phyloP scores from a whole-genome alignment of 495 filamentous ascomycete species.

The Tuber magnatum region DNA sequence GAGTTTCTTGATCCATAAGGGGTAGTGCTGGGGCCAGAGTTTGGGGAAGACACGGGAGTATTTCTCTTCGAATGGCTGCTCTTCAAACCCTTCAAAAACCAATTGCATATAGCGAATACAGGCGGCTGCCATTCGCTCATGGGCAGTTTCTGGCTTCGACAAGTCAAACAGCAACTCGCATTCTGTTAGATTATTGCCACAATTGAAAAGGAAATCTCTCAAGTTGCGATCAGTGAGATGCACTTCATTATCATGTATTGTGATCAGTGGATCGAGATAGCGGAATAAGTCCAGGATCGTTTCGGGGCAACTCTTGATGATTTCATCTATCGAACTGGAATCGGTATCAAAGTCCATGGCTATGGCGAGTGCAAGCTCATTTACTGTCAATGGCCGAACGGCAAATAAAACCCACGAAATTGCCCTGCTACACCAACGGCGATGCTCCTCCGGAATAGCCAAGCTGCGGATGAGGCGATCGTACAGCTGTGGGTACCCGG shows the following conservation, averaged over 20 bases:
- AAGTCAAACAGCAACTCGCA: neutral
- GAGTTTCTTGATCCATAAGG: neutral
- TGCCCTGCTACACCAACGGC: neutral
- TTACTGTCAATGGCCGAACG: neutral
- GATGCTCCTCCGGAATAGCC: neutral
- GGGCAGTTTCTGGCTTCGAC: neutral
- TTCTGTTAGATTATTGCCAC: neutral
- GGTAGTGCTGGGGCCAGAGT: neutral
- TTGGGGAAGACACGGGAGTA: neutral
- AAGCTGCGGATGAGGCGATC: neutral
- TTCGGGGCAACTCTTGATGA: neutral
- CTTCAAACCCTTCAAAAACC: neutral
- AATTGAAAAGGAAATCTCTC: neutral
- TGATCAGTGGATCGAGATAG: neutral
- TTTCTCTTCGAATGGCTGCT: neutral
- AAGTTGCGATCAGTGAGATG: neutral
- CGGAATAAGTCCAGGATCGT: neutral
- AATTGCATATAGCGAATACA: constrained; percentile 5
- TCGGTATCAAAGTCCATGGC: constrained; percentile 2
- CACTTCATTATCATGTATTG: neutral
- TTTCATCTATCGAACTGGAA: neutral
- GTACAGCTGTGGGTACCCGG: neutral
- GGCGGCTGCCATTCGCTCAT: neutral
- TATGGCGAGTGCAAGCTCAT: constrained; percentile 9
- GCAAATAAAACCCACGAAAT: constrained; percentile 11